A percentile compares a stretch with the other conserved stretches of the same genome.
Evolutionary conservation across 1,139 yeast species (phyloP).

Genomic region (Suhomyces bolitotheri): DNA sequence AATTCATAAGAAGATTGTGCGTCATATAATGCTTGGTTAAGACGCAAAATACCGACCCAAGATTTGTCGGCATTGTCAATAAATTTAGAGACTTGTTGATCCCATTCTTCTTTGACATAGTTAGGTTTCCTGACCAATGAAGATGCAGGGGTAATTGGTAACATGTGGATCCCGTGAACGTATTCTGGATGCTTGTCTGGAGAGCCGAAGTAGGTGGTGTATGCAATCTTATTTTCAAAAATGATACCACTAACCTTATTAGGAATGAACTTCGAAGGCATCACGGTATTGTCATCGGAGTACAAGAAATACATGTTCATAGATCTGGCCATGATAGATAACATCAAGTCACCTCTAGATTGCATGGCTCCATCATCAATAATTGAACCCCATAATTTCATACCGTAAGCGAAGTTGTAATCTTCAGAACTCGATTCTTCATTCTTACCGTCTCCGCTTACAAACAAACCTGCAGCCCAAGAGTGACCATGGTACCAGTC

Average conservation of each 20-base stretch:
- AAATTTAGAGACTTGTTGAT: constrained; percentile 48
- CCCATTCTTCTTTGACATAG: constrained; percentile 84
- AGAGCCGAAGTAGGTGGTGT: constrained; percentile 83
- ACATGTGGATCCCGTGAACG: constrained; percentile 94
- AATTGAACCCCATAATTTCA: constrained; percentile 78
- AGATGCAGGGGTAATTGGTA: constrained; percentile 86
- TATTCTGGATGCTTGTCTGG: constrained; percentile 55
- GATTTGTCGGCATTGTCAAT: constrained; percentile 64
- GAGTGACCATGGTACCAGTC: constrained; percentile 85
- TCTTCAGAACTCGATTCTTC: constrained; percentile 84
- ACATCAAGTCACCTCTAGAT: constrained; percentile 74
- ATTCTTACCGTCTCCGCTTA: constrained; percentile 72
- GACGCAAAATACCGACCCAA: constrained; percentile 83
- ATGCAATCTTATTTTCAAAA: constrained; percentile 86
- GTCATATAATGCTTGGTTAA: constrained; percentile 76
- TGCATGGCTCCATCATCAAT: constrained; percentile 74
- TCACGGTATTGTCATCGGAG: constrained; percentile 55
- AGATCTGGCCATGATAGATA: constrained; percentile 62
- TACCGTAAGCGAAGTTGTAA: constrained; percentile 76
- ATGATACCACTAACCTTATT: constrained; percentile 77
- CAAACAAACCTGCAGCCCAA: constrained; percentile 78
- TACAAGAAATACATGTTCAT: constrained; percentile 63
- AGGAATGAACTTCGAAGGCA: constrained; percentile 55
- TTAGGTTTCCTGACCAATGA: constrained; percentile 67
- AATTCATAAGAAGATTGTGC: constrained; percentile 66